Base-by-base conservation (phyloP, 2,329 filamentous ascomycete genomes). In the Aspergillus intermedius region DNA sequence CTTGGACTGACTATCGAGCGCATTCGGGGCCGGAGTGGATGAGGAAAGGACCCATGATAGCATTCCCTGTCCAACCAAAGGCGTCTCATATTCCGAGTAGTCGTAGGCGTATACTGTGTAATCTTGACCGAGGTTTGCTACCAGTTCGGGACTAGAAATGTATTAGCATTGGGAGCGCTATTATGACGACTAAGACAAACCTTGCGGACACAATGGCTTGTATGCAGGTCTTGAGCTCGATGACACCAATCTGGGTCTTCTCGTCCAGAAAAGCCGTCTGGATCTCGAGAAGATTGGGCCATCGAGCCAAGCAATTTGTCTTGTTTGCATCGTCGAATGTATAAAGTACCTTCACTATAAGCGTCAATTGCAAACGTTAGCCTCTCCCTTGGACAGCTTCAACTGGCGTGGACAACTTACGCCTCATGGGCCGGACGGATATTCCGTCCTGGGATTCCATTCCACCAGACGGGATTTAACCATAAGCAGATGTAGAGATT, bases 81-180 rank as follows among this genome's bases (percentile, higher is more conserved):
- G 93, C 15, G 85, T 88, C 63, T 96, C 91, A 55, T 88, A 87
- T 71, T 98, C 93, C 10, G 93, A 96, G 68, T 91, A 97, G 69
- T 98, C 93, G 73, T 89, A 88, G 25, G 91, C 90, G 70, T 98
- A 98, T 49, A 98, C 84, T n/a, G 90, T 93, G 71, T 93, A 98
- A 72, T 98, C 91, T 68, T 81, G 73, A 71, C 86, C 77, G 51
- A 85, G 65, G 75, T 86, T 76, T 63, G 82, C 81, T 42, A 90
- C 75, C 42, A 98, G 79, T 71, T 98, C 93, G 34, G 93, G 93
- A 65, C 93, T 97, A 50, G 34, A 35, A 21, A 13, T n/a, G 40
- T 5, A 22, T 43, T 25, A 43, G 23, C 17, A 22, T 30, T 3
- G 46, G 54, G 12, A 56, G 52, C 10, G 23, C n/a, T 42, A 32